Base-by-base conservation (phyloP, 129 eudicot species). In the Artemisia annua region DNA sequence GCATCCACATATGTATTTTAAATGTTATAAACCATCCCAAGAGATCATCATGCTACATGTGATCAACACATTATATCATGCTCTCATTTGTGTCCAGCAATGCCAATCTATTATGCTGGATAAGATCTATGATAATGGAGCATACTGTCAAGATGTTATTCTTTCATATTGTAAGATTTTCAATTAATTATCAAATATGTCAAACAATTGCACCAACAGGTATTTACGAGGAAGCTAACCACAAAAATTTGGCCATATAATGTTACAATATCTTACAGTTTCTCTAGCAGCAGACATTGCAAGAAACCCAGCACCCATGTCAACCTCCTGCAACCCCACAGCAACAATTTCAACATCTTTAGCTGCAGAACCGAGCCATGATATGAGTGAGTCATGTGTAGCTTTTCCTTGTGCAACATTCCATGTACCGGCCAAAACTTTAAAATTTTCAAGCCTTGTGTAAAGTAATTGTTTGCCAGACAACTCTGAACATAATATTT, bases 221-320 rank as follows among this genome's bases (percentile, higher is more conserved):
- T 5, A 54, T 32, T 30, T 35, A 18, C 7, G 28, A 32, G 54
- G 7, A 19, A 32, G 10, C 9, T 66, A 48, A 20, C 35, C 2
- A 8, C 8, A 60, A 60, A 59, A 16, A 8, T 18, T 24, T 16
- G 16, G 62, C 13, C 4, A 60, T 63, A 63, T 62, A 17, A 63
- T 12, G 32, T 17, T 20, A 68, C 22, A 46, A 17, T 16, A 43
- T 71, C 84, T 81, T 86, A 88, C 98, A 72, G 88, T 76, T 90
- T 94, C 98, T 84, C 81, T 94, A 73, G 98, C 98, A 68, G 97
- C 97, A 84, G 98, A 94, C 93, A 94, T 83, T 56, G 98, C 98
- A 52, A 94, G 94, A 83, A 86, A 91, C 70, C 98, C 98, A 67
- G 98, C 98, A 79, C 98, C 98, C 98, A 94, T 94, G 83, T 94